Base-by-base conservation (phyloP, 768 basidiomycete species). In the Pleurotus salmoneostramineus region DNA sequence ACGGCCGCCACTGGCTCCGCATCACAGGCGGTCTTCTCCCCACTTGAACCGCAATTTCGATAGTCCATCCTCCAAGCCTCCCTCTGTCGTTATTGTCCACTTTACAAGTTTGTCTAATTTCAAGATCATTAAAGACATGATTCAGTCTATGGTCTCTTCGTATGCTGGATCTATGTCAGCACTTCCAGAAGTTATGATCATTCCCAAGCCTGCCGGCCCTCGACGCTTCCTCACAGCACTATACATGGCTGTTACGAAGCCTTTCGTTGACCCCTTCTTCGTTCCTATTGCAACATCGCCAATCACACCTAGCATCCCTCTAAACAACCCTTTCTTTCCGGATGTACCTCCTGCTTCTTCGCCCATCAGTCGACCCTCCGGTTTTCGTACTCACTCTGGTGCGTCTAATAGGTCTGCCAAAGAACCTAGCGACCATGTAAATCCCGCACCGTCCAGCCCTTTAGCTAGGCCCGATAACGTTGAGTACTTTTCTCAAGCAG, bases 151-250 rank as follows among this genome's bases (percentile, higher is more conserved):
- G 15, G 74, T 89, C 61, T 69, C 69, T 40, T 77, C 78, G 0
- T 81, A 81, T 54, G 64, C 72, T 17, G 70, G 74, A 36, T 72
- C 80, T 8, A 59, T 75, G 65, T 67, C 74, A 21, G 75, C 79
- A 12, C 69, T 89, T 8, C 88, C 97, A 0, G 97, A 99, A 64
- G 84, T 99, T 32, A 91, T 98, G 82, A 93, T 99, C 63, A 88
- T 98, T 40, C 96, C 95, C 17, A 99, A 98, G 72, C 96, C 96
- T 7, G 95, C 91, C 14, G 96, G 97, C 4, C 97, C 97, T 5
- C 85, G 96, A 40, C 85, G 96, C 6, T 88, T 98, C 64, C 76
- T 99, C 63, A 95, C 95, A 17, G 90, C 95, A 27, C 76, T 99
- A 14, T 90, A 96, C 68, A 98, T 93, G 3, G 95, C 95, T 1